Evolutionary conservation across 371 early-diverging fungal species (phyloP).

Genomic region (Mucor indicus): DNA sequence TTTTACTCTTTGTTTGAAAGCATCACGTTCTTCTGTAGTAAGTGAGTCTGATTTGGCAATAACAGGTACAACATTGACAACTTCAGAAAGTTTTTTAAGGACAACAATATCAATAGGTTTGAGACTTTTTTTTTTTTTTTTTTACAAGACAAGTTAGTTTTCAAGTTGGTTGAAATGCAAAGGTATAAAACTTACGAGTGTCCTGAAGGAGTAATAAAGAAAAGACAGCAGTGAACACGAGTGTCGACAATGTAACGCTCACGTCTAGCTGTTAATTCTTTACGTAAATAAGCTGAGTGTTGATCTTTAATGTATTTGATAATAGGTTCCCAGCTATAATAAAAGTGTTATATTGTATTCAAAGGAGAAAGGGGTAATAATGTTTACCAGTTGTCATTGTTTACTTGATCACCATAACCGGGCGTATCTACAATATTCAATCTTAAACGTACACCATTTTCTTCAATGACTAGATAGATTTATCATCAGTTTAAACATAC

Average conservation of each 20-base stretch:
- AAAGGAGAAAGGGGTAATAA: neutral
- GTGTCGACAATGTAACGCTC: slow-evolving; percentile 84
- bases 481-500: slow-evolving; percentile 4
- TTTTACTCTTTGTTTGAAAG: slow-evolving; percentile 68
- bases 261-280: slow-evolving; percentile 82
- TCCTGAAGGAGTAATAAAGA: slow-evolving; percentile 74
- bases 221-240: slow-evolving; percentile 78
- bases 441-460: slow-evolving; percentile 80
- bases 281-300: slow-evolving; percentile 85
- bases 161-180: no score
- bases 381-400: slow-evolving; percentile 87
- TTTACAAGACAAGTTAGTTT: no score
- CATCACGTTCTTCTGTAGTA: slow-evolving; percentile 71
- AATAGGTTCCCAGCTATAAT: slow-evolving; percentile 80
- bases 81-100: slow-evolving; percentile 70
- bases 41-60: slow-evolving; percentile 87
- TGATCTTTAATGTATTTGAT: slow-evolving; percentile 92
- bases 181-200: slow-evolving; percentile 53
- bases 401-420: slow-evolving; percentile 80
- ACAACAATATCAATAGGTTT: slow-evolving; percentile 79
- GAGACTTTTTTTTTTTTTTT: no score
- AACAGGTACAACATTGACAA: slow-evolving; percentile 79
- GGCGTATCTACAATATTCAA: slow-evolving; percentile 85
- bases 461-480: slow-evolving; percentile 61
- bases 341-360: neutral